Base-by-base conservation (phyloP, 768 basidiomycete species). In the Leccinum subtestaceum region DNA sequence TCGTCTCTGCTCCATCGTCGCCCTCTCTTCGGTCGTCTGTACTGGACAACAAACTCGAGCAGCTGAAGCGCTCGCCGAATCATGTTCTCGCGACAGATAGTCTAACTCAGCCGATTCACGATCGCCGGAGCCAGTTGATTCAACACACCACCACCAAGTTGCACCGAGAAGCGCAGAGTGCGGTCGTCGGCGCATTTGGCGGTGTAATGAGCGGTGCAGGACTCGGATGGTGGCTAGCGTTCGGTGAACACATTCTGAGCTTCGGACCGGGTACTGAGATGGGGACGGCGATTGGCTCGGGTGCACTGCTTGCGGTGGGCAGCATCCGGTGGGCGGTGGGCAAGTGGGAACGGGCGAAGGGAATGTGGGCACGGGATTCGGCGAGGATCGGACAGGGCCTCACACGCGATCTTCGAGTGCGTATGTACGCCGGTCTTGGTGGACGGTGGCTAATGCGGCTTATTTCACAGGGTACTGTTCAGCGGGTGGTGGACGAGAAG, bases 281-380 rank as follows among this genome's bases (percentile, higher is more conserved):
- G 7, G 78, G 77, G 40, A 88, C 86, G 2, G 84, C 85, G 1
- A 67, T 85, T 27, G 88, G 86, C 2, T 70, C 82, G 0, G 88
- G 87, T 12, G 75, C 80, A 56, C 68, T 93, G 11, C 73, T 78
- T 19, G 76, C 79, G 0, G 68, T 80, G 6, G 64, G 72, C 3
- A 80, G 84, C 49, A 60, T 89, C 45, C 75, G 88, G 45, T 89
- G 86, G 85, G 81, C 80, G 2, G 76, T 87, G 5, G 81, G 83
- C 12, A 77, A 76, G 59, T 92, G 89, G 88, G 87, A 90, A 57
- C 82, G 77, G 62, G 83, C 84, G 3, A 87, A 88, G 69, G 75
- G 72, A 57, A 75, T 74, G 59, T 93, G 89, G 88, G 81, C 82
- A 82, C 78, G 81, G 55, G 88, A 91, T 67, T 87, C 84, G 78